Conservation (phyloP, 2,329 filamentous ascomycete species). For the Trichoderma pleuroti region DNA sequence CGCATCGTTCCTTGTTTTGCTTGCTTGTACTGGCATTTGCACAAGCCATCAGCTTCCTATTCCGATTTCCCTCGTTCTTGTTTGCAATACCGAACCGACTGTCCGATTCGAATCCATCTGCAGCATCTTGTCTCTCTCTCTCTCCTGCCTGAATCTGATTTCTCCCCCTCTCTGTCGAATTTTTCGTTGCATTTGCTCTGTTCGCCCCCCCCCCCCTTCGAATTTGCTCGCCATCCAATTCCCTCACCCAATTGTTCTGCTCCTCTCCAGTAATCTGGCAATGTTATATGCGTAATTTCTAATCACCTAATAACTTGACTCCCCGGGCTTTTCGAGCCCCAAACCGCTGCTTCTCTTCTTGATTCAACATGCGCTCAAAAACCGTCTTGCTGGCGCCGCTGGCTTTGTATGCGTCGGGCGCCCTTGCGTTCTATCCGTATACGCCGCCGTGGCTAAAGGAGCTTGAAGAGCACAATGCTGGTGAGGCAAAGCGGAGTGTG, state of each 20-base stretch:
- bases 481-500: constrained; percentile 27
- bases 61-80: neutral
- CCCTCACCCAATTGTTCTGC: neutral
- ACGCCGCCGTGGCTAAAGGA: constrained; percentile 37
- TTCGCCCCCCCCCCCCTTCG: neutral
- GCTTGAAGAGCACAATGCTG: constrained; percentile 25
- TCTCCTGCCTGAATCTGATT: neutral
- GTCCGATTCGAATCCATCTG: neutral
- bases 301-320: constrained; percentile 18
- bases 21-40: constrained; percentile 19
- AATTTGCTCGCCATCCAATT: neutral
- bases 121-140: neutral
- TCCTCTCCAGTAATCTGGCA: constrained; percentile 7
- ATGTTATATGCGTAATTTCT: constrained; percentile 21
- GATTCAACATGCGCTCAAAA: constrained; percentile 37
- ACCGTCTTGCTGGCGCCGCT: constrained; percentile 41
- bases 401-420: constrained; percentile 45
- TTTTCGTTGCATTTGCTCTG: neutral
- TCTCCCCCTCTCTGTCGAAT: neutral
- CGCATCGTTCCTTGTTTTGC: constrained; percentile 15
- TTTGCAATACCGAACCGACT: neutral
- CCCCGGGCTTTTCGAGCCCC: neutral
- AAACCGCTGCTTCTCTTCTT: neutral
- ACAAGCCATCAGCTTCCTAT: constrained; percentile 8
- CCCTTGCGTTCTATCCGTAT: constrained; percentile 49